A percentile compares a stretch with the other conserved stretches of the same genome.
Evolutionary conservation across 139 green algal genomes (phyloP).

Genomic region (Chlorella ohadii): DNA sequence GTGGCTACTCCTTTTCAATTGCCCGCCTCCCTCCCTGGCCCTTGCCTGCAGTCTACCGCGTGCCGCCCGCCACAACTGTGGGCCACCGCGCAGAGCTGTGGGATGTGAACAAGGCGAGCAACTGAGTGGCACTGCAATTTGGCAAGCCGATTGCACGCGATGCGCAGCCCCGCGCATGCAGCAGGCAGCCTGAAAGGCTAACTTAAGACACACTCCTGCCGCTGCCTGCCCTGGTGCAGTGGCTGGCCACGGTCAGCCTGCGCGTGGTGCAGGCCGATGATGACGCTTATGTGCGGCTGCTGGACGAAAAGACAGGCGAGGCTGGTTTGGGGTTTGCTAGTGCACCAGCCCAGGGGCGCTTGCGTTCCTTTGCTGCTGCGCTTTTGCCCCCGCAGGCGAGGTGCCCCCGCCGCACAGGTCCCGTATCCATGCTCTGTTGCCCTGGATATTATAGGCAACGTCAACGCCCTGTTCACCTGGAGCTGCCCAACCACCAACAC

Average conservation of each 20-base stretch:
- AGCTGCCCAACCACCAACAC: too few relatives aligned
- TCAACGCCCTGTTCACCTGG: too few relatives aligned
- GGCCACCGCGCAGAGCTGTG: conserved; percentile 77
- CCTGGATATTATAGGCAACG: too few relatives aligned
- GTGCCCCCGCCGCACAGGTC: too few relatives aligned
- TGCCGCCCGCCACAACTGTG: conserved; percentile 60
- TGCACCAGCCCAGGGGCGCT: not conserved
- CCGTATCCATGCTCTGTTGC: too few relatives aligned
- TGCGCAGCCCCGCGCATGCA: too few relatives aligned
- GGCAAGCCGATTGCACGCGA: too few relatives aligned
- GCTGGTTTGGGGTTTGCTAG: not conserved
- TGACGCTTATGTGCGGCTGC: conserved; percentile 40
- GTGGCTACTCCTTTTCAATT: too few relatives aligned
- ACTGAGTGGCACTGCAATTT: too few relatives aligned
- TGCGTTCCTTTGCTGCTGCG: not conserved
- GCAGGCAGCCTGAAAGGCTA: too few relatives aligned
- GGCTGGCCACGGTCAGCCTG: conserved; percentile 58
- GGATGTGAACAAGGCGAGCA: conserved; percentile 67
- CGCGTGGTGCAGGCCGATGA: conserved; percentile 38
- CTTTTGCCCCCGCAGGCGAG: too few relatives aligned
- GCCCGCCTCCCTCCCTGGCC: conserved; percentile 40
- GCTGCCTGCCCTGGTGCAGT: conserved; percentile 19
- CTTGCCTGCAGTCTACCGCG: conserved; percentile 55
- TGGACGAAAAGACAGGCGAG: conserved; percentile 40
- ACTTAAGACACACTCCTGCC: too few relatives aligned